Evolutionary conservation across 2,329 filamentous ascomycete genomes (phyloP), one percentile per base, ranked within the genome.

Genomic region (Xylariaceae sp.): DNA sequence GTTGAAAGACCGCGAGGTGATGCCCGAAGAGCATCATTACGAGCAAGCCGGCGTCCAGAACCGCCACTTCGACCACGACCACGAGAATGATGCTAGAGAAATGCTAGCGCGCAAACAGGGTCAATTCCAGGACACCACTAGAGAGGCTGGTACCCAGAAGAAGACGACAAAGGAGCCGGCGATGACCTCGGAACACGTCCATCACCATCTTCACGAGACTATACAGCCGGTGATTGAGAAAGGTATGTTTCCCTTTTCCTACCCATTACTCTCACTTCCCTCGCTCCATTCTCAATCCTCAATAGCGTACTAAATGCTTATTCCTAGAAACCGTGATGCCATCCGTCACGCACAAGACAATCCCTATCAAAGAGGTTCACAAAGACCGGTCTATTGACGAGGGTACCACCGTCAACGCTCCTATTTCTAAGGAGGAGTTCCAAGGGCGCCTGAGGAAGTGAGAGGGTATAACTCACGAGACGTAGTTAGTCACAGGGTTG

Each of bases 131-230:
- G 34, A 62, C 12, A 24, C 19, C 12, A 29, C 21, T 2, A 9
- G 31, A 12, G 60, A 60, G 19, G 44, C 14, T 1, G 53, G 14
- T 1, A 34, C 43, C 2, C 24, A 44, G 6, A 29, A 21, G 6
- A 28, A 51, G 44, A 54, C 31, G 2, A 34, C 49, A 0, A 37
- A 53, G 29, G 53, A 57, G 49, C 57, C 57, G 14, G 46, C 60
- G 8, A 8, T 53, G 31, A 53, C 48, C 9, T 48, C 48, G 8
- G 60, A 62, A 14, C 56, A 46, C 26, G 28, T 51, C n/a, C 46
- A 60, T 34, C 60, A 62, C 40, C 60, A 62, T 19, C 21, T 60
- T 1, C 60, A 62, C 16, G 60, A 62, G 57, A 62, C 60, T 4
- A 43, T 62, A n/a, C 60, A 62, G 50, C 60, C 60, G 0, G 49